Base-by-base conservation (phyloP, 1,139 yeast species). In the Pichia sp. region DNA sequence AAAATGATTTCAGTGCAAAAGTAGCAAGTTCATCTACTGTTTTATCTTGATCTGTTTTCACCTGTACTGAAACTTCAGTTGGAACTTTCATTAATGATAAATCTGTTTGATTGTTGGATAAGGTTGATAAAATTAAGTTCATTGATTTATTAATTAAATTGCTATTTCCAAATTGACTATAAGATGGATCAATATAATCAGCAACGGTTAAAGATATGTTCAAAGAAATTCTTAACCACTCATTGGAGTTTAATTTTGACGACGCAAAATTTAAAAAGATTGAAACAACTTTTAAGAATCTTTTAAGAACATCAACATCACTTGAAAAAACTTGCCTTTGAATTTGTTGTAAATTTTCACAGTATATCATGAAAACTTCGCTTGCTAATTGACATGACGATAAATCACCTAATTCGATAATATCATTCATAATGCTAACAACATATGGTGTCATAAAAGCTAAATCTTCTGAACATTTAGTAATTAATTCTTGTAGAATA, bases 401-500 rank as follows among this genome's bases (percentile, higher is more conserved):
- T 45, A 83, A 61, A 58, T 86, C 95, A 18, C 69, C 71, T 8
- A 76, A 68, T 22, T 67, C 59, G 41, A 80, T 58, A 18, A 80
- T 73, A 11, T 56, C 56, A n/a, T 54, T 54, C 60, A 72, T 65
- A 35, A 82, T 79, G 22, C 68, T 62, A 48, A 83, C 69, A 30
- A 77, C 78, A 56, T 77, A 75, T 35, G 70, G 72, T 1, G 96
- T 94, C 68, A 88, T 83, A 36, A 89, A 83, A 54, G 86, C 88
- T 62, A 92, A 70, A 62, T 92, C 92, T 52, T 86, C 95, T 35
- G 78, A 72, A 63, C 97, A 89, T 60, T 82, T 79, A 41, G 74
- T 80, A 44, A 89, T 82, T 56, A 92, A 73, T 35, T 85, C 82
- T 45, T 76, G 68, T 49, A 87, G 65, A 22, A 92, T 83, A 48